Evolutionary conservation across 371 early-diverging fungal species (phyloP).

Genomic region (Zychaea mexicana): DNA sequence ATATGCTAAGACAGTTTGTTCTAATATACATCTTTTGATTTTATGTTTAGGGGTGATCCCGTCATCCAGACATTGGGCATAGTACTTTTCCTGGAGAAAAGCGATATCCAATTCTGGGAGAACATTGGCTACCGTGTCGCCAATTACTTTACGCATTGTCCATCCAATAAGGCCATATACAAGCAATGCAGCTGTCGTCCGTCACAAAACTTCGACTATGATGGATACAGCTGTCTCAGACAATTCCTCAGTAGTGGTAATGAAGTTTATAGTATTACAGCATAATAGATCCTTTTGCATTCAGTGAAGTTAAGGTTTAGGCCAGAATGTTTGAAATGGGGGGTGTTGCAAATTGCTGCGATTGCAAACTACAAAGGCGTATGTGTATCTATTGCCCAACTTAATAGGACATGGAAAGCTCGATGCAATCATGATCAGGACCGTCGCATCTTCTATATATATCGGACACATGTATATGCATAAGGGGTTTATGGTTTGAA

Average conservation of each 20-base stretch:
- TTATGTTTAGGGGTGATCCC: slow-evolving; percentile 42
- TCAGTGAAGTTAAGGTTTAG: too few relatives aligned
- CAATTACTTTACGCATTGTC: slow-evolving; percentile 41
- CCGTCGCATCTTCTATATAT: too few relatives aligned
- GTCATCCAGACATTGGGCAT: slow-evolving; percentile 44
- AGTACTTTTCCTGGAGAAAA: slow-evolving; percentile 34
- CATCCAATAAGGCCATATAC: slow-evolving; percentile 23
- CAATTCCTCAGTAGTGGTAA: not conserved
- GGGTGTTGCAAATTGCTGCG: too few relatives aligned
- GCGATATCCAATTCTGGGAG: slow-evolving; percentile 49
- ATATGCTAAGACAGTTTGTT: not conserved
- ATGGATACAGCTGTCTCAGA: slow-evolving; percentile 41
- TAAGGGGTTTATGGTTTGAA: too few relatives aligned
- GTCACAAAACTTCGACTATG: slow-evolving; percentile 39
- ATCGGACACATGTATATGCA: too few relatives aligned
- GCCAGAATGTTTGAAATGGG: too few relatives aligned
- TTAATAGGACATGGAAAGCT: too few relatives aligned
- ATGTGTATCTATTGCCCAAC: too few relatives aligned
- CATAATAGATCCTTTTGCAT: too few relatives aligned
- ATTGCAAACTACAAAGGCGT: too few relatives aligned
- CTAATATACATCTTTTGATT: not conserved
- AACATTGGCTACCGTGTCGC: slow-evolving; percentile 46
- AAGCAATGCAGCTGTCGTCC: slow-evolving; percentile 40
- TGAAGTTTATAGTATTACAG: not conserved
- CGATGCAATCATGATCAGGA: too few relatives aligned